Conservation (phyloP, 2,329 filamentous ascomycete species). For the Paraconiothyrium brasiliense region DNA sequence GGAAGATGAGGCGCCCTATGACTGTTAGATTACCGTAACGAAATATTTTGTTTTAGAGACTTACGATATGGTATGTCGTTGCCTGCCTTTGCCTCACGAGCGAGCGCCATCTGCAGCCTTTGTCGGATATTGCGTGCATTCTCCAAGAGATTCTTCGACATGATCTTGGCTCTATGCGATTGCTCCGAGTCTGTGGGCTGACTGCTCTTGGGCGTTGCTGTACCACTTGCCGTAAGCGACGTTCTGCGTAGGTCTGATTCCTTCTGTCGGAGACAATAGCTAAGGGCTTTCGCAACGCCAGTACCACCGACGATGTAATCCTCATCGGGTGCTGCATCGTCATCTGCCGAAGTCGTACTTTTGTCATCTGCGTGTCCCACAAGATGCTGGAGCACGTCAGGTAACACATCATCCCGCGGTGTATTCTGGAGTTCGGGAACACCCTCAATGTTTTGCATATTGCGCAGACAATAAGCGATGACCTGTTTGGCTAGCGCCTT, state of each 20-base stretch:
- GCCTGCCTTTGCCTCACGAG: slow-evolving; percentile 73
- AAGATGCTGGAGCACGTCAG: slow-evolving; percentile 86
- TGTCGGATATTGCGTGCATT: slow-evolving; percentile 89
- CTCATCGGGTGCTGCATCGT: slow-evolving; percentile 80
- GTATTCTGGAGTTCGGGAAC: slow-evolving; percentile 64
- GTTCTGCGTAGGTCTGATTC: slow-evolving; percentile 63
- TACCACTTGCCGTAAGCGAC: slow-evolving; percentile 58
- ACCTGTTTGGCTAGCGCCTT: slow-evolving; percentile 93
- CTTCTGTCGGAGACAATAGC: slow-evolving; percentile 87
- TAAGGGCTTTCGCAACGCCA: slow-evolving; percentile 91
- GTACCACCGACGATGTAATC: slow-evolving; percentile 97
- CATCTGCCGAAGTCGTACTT: slow-evolving; percentile 64
- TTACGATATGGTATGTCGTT: slow-evolving; percentile 82
- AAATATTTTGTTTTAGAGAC: slow-evolving; percentile 46
- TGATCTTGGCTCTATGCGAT: slow-evolving; percentile 66
- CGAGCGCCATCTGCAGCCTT: slow-evolving; percentile 83
- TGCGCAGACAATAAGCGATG: slow-evolving; percentile 91
- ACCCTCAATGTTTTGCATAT: slow-evolving; percentile 82
- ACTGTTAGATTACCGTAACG: slow-evolving; percentile 28
- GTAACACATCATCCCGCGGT: slow-evolving; percentile 69
- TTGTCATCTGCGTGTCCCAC: slow-evolving; percentile 74
- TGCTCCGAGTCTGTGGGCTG: slow-evolving; percentile 31
- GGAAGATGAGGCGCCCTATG: slow-evolving; percentile 78
- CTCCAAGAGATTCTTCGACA: slow-evolving; percentile 88
- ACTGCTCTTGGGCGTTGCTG: slow-evolving; percentile 62